Percentiles rank a stretch among this genome's conserved stretches.
These are phyloP conservation scores for Epichloe uncinata DNA, from an alignment of 2,329 filamentous ascomycete genomes.

Conservation along the genomic window DNA sequence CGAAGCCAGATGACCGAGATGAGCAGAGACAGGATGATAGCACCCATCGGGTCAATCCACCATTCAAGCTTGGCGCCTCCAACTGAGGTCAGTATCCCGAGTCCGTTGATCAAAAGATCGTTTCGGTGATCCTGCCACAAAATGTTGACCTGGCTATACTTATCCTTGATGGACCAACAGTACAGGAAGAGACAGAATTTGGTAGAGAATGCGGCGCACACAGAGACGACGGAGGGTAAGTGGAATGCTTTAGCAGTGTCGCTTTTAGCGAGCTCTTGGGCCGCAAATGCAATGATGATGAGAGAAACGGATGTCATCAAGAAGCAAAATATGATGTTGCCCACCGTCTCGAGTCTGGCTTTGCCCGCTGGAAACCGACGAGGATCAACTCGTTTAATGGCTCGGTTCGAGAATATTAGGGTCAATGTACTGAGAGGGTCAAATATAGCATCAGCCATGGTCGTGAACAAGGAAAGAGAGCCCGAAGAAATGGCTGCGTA, in stretches of 20 bases:
- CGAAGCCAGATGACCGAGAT: conserved; percentile 72
- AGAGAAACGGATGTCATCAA: conserved; percentile 88
- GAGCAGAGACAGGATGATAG: conserved; percentile 66
- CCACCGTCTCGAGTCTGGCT: conserved; percentile 84
- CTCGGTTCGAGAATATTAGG: conserved; percentile 74
- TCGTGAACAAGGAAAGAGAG: conserved; percentile 93
- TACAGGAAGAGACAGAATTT: conserved; percentile 80
- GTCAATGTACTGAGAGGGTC: conserved; percentile 84
- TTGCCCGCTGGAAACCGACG: conserved; percentile 84
- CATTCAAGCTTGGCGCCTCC: conserved; percentile 77
- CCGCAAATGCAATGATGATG: conserved; percentile 82
- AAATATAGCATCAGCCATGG: conserved; percentile 91
- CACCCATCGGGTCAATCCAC: conserved; percentile 93
- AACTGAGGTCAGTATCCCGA: conserved; percentile 83
- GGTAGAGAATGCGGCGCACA: conserved; percentile 69
- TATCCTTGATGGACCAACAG: conserved; percentile 81
- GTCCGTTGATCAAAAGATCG: conserved; percentile 91
- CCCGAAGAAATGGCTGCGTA: conserved; percentile 79
- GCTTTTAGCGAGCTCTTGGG: conserved; percentile 50
- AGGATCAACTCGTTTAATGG: conserved; percentile 75
- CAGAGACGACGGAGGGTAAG: conserved; percentile 72
- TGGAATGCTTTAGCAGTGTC: conserved; percentile 53
- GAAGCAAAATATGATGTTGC: conserved; percentile 94
- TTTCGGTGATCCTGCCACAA: conserved; percentile 97
- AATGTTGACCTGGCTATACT: conserved; percentile 83